Evolutionary conservation across 2,329 filamentous ascomycete genomes (phyloP), one percentile per base, ranked within the genome.

Genomic region (Pleurostoma richardsiae): DNA sequence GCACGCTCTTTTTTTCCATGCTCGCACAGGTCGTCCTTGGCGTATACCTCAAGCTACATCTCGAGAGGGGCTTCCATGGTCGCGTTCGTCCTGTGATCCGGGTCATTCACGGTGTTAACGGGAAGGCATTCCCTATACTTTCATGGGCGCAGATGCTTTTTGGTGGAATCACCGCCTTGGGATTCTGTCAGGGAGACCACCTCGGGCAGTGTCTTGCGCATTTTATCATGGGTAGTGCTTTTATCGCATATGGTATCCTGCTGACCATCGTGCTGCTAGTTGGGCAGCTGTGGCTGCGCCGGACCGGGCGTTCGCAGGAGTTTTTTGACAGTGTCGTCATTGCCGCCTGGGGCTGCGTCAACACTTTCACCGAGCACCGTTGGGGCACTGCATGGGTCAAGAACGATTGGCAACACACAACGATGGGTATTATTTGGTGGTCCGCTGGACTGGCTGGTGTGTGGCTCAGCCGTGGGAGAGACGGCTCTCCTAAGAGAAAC

Each of bases 371-470:
- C 19, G 94, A 97, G 67, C 94, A 99, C 63, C 82, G 87, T 44
- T 99, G 94, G 94, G 94, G 94, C 46, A 76, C 76, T 1, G 78
- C 81, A 1, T 99, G 94, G 94, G 90, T 87, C 44, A 83, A 81
- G 67, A 97, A 96, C 61, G 94, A 99, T 65, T 82, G 96, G 70
- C 92, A 99, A 66, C 94, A 99, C 66, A 99, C 94, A 0, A 89
- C 88, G n/a, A 97, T 99, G 92, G 94, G 94, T n/a, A 82, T 99
- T 52, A 83, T 99, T 44, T 99, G 94, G 94, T 99, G 92, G 92
- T 88, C 84, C 58, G 92, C 94, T 6, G 94, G 94, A 28, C 72
- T 99, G 30, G 79, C 92, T 8, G 94, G 94, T 39, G 79, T 99
- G 44, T 99, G 92, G 94, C 75, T 99, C 38, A 95, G 90, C 64